Percentiles rank a stretch among this genome's conserved stretches.
Evolutionary conservation across 1,284 basidiomycete species (phyloP).

Genomic region (Cryptococcus sp.): DNA sequence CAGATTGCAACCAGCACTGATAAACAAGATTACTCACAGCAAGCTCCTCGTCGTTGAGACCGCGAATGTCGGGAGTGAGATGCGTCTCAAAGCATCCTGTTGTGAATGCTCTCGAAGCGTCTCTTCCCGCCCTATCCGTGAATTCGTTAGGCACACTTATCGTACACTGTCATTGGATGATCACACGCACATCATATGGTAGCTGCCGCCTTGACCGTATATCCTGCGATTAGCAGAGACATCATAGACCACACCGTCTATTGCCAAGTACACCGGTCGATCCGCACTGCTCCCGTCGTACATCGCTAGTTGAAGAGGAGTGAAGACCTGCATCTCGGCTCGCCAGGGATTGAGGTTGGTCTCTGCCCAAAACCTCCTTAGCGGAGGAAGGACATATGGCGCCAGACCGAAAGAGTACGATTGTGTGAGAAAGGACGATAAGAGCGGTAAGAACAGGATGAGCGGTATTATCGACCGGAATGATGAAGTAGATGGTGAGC

Average conservation of each 20-base stretch:
- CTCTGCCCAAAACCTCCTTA: slow-evolving; percentile 24
- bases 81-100: slow-evolving; percentile 89
- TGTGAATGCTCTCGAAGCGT: slow-evolving; percentile 84
- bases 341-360: slow-evolving; percentile 22
- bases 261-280: slow-evolving; percentile 81
- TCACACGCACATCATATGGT: slow-evolving; percentile 70
- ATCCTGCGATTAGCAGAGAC: slow-evolving; percentile 72
- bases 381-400: slow-evolving; percentile 19
- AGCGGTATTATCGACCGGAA: slow-evolving; percentile 26
- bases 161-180: background rate
- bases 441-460: slow-evolving; percentile 41
- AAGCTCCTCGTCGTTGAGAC: slow-evolving; percentile 69
- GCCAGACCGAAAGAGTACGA: slow-evolving; percentile 36
- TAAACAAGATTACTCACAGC: slow-evolving; percentile 57
- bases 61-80: slow-evolving; percentile 84
- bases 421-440: slow-evolving; percentile 42
- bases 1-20: background rate
- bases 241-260: slow-evolving; percentile 91
- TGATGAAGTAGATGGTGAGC: background rate
- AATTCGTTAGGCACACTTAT: background rate
- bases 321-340: slow-evolving; percentile 20
- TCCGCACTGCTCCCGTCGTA: slow-evolving; percentile 73
- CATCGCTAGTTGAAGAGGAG: slow-evolving; percentile 59
- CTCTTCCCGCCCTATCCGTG: slow-evolving; percentile 70
- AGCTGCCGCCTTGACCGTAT: slow-evolving; percentile 89